These are phyloP conservation scores for Neonectria neomacrospora DNA, from an alignment of 2,329 filamentous ascomycete species.

Conservation along the genomic window DNA sequence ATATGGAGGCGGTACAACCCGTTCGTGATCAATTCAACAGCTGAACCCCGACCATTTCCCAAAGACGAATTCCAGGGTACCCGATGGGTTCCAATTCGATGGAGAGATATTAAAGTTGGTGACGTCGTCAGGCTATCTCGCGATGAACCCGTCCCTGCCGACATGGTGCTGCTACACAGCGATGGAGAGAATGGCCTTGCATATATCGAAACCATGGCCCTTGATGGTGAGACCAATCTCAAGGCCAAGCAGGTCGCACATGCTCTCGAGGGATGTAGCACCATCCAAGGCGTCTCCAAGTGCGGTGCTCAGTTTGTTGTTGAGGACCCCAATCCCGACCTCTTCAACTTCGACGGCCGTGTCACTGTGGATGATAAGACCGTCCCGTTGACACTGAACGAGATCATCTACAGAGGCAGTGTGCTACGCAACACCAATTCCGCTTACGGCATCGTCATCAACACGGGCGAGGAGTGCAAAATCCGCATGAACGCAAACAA, in stretches of 20 bases:
- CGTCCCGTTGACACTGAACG: slow-evolving; percentile 78
- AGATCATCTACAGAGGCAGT: slow-evolving; percentile 88
- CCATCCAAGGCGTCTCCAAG: slow-evolving; percentile 63
- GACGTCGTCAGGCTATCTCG: slow-evolving; percentile 64
- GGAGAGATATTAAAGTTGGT: slow-evolving; percentile 61
- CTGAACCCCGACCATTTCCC: slow-evolving; percentile 50
- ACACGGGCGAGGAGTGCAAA: slow-evolving; percentile 91
- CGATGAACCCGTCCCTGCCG: slow-evolving; percentile 84
- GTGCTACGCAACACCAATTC: slow-evolving; percentile 82
- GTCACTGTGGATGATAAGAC: slow-evolving; percentile 68
- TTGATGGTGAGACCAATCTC: slow-evolving; percentile 85
- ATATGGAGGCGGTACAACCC: slow-evolving; percentile 48
- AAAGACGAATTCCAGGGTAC: slow-evolving; percentile 69
- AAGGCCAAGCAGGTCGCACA: slow-evolving; percentile 79
- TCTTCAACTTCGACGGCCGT: slow-evolving; percentile 81
- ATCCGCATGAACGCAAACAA: slow-evolving; percentile 94
- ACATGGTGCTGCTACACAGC: slow-evolving; percentile 82
- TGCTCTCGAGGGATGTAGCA: slow-evolving; percentile 67
- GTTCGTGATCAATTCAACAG: slow-evolving; percentile 45
- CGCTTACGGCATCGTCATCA: slow-evolving; percentile 83
- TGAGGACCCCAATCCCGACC: slow-evolving; percentile 81
- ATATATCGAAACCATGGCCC: slow-evolving; percentile 85
- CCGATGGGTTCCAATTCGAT: slow-evolving; percentile 62
- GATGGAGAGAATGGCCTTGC: slow-evolving; percentile 82
- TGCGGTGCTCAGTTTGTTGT: slow-evolving; percentile 73